Evolutionary conservation across 148 eudicot genomes (phyloP).

Genomic region (Fallopia convolvulus): DNA sequence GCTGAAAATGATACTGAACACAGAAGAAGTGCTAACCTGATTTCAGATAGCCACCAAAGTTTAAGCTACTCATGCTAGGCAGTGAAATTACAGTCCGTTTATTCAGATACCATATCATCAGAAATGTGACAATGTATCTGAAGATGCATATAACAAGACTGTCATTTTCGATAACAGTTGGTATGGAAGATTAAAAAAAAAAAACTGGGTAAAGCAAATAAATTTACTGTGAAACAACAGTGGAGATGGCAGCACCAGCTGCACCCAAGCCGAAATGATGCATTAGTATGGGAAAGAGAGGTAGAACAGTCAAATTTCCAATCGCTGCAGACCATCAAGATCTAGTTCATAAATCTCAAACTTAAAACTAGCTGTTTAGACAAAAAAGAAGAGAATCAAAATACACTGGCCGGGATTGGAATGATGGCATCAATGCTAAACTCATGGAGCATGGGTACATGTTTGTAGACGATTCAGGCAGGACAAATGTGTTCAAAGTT

Average conservation of each 20-base stretch:
- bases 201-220: conserved; percentile 2
- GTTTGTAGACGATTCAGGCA: no score
- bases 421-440: no score
- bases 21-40: conserved; percentile 37
- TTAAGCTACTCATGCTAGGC: conserved; percentile 59
- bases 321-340: conserved; percentile 39
- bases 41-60: conserved; percentile 72
- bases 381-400: no score
- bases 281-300: conserved; percentile 72
- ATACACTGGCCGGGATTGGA: no score
- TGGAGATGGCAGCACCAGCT: conserved; percentile 85
- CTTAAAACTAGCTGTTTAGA: neutral
- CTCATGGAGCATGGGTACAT: no score
- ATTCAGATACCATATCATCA: conserved; percentile 70
- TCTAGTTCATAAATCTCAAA: conserved; percentile 2
- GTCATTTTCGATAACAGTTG: conserved; percentile 1
- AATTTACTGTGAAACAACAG: conserved; percentile 83
- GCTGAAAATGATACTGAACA: neutral
- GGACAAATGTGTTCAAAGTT: no score
- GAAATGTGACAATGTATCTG: conserved; percentile 62
- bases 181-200: neutral
- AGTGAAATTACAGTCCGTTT: conserved; percentile 63
- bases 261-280: conserved; percentile 63
- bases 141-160: conserved; percentile 7
- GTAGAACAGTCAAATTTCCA: conserved; percentile 67